A percentile compares a stretch with the other conserved stretches of the same genome.
Evolutionary conservation across 2,329 filamentous ascomycete species (phyloP).

Genomic region (Juglanconis oblonga): DNA sequence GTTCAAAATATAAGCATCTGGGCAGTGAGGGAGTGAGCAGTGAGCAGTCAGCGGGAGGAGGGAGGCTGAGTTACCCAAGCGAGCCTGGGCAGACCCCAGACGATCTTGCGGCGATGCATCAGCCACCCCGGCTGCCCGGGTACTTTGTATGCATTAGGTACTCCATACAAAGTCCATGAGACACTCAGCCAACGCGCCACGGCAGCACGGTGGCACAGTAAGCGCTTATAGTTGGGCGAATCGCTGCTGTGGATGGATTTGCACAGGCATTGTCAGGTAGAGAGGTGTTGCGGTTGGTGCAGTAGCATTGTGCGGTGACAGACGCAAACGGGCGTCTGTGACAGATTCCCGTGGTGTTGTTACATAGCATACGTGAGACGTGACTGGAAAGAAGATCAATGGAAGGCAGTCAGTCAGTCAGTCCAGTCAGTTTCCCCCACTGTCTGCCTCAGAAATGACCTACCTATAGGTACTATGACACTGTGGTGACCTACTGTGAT

Average conservation of each 20-base stretch:
- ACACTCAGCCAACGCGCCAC: no score
- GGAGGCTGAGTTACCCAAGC: neutral
- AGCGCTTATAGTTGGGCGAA: neutral
- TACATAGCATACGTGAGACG: neutral
- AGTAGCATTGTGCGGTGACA: neutral
- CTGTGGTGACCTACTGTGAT: no score
- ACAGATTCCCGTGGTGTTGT: neutral
- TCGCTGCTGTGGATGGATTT: neutral
- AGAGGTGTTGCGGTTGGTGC: neutral
- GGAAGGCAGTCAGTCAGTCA: neutral
- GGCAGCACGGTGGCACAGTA: neutral
- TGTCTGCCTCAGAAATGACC: no score
- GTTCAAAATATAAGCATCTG: no score
- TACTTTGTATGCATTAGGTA: neutral
- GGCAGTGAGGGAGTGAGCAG: neutral
- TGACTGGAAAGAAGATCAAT: neutral
- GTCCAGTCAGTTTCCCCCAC: no score
- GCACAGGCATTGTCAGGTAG: neutral
- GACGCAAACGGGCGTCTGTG: neutral
- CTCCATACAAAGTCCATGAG: no score
- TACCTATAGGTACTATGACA: no score
- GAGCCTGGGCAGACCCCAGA: neutral
- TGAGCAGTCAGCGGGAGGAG: neutral
- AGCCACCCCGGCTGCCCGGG: neutral
- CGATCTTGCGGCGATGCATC: neutral